Base-by-base conservation (phyloP, 2,329 filamentous ascomycete species). In the Penicillium concentricum region DNA sequence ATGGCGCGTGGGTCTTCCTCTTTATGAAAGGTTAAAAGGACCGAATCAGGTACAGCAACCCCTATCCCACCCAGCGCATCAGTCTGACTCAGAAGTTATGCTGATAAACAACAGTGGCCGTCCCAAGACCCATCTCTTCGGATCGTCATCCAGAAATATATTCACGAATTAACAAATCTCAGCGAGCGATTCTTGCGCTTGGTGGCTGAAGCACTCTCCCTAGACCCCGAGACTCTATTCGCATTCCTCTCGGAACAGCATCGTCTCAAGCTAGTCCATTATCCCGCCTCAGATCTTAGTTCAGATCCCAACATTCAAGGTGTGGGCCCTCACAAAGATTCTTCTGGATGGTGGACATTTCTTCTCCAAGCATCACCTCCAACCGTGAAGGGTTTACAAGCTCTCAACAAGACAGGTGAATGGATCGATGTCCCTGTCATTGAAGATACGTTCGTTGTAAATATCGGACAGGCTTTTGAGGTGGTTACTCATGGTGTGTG, bases 311-410 rank as follows among this genome's bases (percentile, higher is more conserved):
- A 34, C 0, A 42, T 54, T 3, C 83, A 86, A 69, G 84, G 84
- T 1, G 83, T 87, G 1, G 84, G 84, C 0, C 80, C 84, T 0
- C 84, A 87, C 71, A 86, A 86, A 63, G 83, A 85, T 67, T 86
- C 81, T 0, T 85, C 83, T 0, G 84, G 84, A 4, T 87, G 83
- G 83, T 84, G 84, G 74, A 87, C 85, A 0, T 87, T 87, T 59
- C 77, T 87, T 4, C 78, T 85, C 1, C 85, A 87, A 67, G 81
- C 84, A 7, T 83, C 81, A 0, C 77, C 80, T 3, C 79, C 82
- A 4, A 72, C 78, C 10, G 73, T 79, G 1, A 67, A 76, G 38
- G 32, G 45, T 2, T 34, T 47, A 34, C 45, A 47, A 20, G 45
- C 32, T 22, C 20, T 47, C 2, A 35, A 47, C 15, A 47, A 47